Evolutionary conservation across 176 grass and related monocot genomes (phyloP).

Genomic region (Lolium perenne): DNA sequence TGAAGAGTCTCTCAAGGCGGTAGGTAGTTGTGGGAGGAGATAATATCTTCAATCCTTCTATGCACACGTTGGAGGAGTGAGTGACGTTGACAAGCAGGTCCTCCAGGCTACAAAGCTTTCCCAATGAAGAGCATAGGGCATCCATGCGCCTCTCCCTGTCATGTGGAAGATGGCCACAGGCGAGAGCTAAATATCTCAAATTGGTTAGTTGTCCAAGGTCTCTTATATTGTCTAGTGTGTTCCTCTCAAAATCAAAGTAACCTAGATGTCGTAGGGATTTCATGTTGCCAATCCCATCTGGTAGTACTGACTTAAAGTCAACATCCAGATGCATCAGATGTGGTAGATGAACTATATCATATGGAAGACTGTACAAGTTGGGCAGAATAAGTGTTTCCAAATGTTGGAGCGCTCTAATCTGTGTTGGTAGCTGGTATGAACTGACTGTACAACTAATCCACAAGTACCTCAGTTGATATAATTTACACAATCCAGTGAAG

Average conservation of each 20-base stretch:
- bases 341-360: neutral
- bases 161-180: neutral
- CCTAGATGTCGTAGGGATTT: neutral
- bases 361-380: too few relatives aligned
- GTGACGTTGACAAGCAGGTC: too few relatives aligned
- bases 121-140: neutral
- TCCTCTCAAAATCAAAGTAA: neutral
- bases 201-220: neutral
- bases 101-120: neutral
- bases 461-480: neutral
- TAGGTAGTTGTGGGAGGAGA: neutral
- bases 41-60: neutral
- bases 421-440: too few relatives aligned
- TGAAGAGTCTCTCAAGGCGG: fast-evolving
- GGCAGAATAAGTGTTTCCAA: too few relatives aligned
- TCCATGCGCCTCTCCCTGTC: neutral
- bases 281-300: neutral
- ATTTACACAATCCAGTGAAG: neutral
- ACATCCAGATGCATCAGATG: neutral
- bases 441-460: too few relatives aligned
- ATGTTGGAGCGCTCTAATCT: too few relatives aligned
- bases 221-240: neutral
- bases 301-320: neutral
- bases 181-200: neutral
- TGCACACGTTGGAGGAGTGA: too few relatives aligned